Base-by-base conservation (phyloP, 1,284 basidiomycete genomes). In the Rhizoctonia solani region DNA sequence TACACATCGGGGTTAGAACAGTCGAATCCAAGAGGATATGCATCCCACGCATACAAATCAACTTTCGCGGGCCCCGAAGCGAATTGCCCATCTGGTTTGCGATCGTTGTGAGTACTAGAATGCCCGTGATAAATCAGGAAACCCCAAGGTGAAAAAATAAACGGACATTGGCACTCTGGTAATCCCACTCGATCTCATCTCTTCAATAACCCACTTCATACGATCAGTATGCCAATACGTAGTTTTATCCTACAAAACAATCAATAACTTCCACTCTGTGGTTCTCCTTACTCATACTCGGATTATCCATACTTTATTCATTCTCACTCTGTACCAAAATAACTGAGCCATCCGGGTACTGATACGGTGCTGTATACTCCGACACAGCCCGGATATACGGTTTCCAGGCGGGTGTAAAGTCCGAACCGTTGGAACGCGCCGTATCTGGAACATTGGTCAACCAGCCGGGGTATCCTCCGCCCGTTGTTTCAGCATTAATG, bases 331-430 rank as follows among this genome's bases (percentile, higher is more conserved):
- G 61, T 3, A 65, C 25, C n/a, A 53, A 27, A 23, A 65, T 65
- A 13, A 65, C 61, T 6, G 61, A 50, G 3, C 61, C 61, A 32
- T 16, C 61, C 1, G 61, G 61, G 61, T 80, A 80, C 75, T 79
- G 69, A 25, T 39, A 67, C 44, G n/a, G 52, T 41, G 19, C 42
- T 41, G 14, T 30, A 19, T 11, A 65, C 13, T 65, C 54, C 1
- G 61, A 65, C 21, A 47, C 50, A 21, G 46, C 52, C 50, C 29
- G 21, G 25, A 66, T 54, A 14, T 49, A 68, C 14, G 67, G 67
- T 16, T 52, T 54, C 67, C 67, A 68, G 9, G 67, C 59, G 6
- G 49, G 41, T 25, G 61, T 65, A 41, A 65, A 65, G 9, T 65
- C 61, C 1, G 61, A 42, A 8, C 61, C 58, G 41, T 68, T 34